Base-by-base conservation (phyloP, 495 filamentous ascomycete species). In the Penicillium arizonense region DNA sequence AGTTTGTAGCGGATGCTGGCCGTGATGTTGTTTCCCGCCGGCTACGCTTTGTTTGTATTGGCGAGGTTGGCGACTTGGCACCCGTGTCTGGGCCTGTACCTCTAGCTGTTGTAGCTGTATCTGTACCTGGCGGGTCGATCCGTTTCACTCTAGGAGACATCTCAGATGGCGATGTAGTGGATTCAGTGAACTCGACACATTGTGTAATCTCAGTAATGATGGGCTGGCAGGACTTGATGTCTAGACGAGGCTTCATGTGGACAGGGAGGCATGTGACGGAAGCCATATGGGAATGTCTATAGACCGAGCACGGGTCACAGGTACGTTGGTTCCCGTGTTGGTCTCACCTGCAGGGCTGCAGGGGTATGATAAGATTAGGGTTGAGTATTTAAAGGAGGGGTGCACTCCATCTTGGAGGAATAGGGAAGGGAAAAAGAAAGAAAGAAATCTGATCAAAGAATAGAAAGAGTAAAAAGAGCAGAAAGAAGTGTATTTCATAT, bases 191-290 rank as follows among this genome's bases (percentile, higher is more conserved):
- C 14, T 38, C 35, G 32, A 41, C 36, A 35, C 57, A 60, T 63
- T 44, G 47, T 44, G 50, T 32, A 44, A 61, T 8, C 24, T 61
- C 57, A 13, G 56, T 52, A 21, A 58, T 28, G 9, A 49, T 20
- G 16, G 55, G 23, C 36, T 52, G 47, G 2, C 38, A 48, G 41
- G 44, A 30, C 43, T 53, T 61, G 39, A 58, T 46, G 10, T 53
- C 33, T 36, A 55, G 34, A 30, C 38, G 20, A 20, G 58, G 55
- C 44, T 37, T 42, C 57, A 59, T 59, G 47, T 52, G 45, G 45
- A 61, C 55, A 53, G 52, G 47, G 55, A 56, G 63, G 28, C 67
- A 68, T 68, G 67, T 70, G 67, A 70, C 50, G 34, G 62, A 59
- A 42, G 62, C 57, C 59, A 62, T 62, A 28, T 18, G 8, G 45